These are phyloP conservation scores for Larix kaempferi DNA, from an alignment of 75 land plant genomes.

Conservation along the genomic window DNA sequence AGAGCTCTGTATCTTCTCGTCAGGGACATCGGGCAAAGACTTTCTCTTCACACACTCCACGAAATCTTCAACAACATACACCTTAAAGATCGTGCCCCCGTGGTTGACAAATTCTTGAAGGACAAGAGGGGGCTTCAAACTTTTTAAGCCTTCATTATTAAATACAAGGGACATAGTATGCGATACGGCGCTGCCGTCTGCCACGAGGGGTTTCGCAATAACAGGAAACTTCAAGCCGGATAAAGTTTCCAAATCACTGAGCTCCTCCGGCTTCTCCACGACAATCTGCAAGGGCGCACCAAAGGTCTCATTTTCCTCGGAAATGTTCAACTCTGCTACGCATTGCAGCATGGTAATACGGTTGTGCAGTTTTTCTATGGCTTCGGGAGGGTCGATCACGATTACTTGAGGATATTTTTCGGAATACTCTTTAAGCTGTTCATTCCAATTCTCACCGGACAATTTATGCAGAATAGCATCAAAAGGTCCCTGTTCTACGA, in stretches of 20 bases:
- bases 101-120: conserved; percentile 59
- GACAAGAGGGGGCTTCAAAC: conserved; percentile 44
- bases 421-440: conserved; percentile 23
- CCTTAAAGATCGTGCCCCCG: conserved; percentile 60
- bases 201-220: conserved; percentile 57
- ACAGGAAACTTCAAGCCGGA: conserved; percentile 41
- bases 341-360: conserved; percentile 53
- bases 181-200: conserved; percentile 46
- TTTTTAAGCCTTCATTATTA: conserved; percentile 25
- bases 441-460: conserved; percentile 24
- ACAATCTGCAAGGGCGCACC: conserved; percentile 47
- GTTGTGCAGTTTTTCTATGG: conserved; percentile 40
- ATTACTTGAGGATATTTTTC: conserved; percentile 33
- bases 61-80: conserved; percentile 53
- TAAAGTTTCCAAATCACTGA: conserved; percentile 10
- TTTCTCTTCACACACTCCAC: conserved; percentile 42
- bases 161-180: conserved; percentile 55
- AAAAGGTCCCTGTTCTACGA: conserved; percentile 51
- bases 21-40: conserved; percentile 50
- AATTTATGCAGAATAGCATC: conserved; percentile 59
- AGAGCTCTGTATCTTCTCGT: conserved; percentile 27
- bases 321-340: conserved; percentile 27
- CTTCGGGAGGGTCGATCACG: conserved; percentile 45
- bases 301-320: conserved; percentile 19
- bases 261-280: conserved; percentile 17